Evolutionary conservation across 805 yeast species (phyloP).

Genomic region (Metschnikowia bowlesiae): DNA sequence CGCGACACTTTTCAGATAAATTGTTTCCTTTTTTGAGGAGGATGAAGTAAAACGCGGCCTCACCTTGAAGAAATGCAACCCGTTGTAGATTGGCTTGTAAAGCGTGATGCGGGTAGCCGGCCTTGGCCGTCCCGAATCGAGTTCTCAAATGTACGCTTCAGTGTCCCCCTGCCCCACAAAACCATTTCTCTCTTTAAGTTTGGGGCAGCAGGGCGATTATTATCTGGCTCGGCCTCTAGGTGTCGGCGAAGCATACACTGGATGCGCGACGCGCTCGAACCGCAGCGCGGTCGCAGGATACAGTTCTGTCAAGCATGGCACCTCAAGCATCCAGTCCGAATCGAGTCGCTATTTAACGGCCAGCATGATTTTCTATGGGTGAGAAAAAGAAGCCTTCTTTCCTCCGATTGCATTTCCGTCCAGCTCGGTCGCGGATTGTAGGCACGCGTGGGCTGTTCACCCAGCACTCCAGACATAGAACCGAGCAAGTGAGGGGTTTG

Average conservation of each 20-base stretch:
- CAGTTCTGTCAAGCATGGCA: neutral
- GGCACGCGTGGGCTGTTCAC: neutral
- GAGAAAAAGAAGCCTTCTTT: neutral
- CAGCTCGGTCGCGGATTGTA: neutral
- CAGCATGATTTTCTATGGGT: neutral
- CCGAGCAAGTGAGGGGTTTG: too few relatives aligned
- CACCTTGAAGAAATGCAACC: neutral
- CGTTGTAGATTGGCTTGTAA: neutral
- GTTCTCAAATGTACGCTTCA: neutral
- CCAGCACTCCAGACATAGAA: neutral
- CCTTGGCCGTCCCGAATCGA: neutral
- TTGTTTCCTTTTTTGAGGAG: slow-evolving; percentile 1
- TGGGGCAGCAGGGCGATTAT: neutral
- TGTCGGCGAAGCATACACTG: neutral
- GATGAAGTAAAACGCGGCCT: slow-evolving; percentile 1
- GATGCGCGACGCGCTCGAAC: slow-evolving; percentile 3
- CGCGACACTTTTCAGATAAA: slow-evolving; percentile 1
- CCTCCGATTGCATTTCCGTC: neutral
- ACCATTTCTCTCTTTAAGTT: neutral
- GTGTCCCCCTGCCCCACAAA: neutral
- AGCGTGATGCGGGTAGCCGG: neutral
- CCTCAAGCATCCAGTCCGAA: neutral
- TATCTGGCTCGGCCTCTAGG: neutral
- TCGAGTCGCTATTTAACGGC: neutral
- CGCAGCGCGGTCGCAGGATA: neutral